Evolutionary conservation across 2,329 filamentous ascomycete species (phyloP), one percentile per base, ranked within the genome.

Genomic region (Ophiosphaerella korrae): DNA sequence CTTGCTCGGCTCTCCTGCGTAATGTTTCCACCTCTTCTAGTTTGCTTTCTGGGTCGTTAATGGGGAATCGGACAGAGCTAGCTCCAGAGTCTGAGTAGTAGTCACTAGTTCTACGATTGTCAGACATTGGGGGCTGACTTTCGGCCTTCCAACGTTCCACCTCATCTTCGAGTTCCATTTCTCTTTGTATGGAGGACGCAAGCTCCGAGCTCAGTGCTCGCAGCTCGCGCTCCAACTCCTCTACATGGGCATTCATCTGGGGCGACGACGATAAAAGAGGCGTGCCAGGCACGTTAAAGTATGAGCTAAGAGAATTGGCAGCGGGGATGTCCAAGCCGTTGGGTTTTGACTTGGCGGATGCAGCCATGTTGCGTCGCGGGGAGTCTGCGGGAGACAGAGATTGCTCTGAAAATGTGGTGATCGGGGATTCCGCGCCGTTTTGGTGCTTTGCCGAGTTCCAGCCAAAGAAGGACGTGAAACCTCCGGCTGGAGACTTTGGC

Each of bases 61-160:
- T 78, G 1, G 88, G 87, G 66, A 87, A 88, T 66, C 91, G 89
- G 45, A 90, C 83, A 1, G 91, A 93, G 72, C 91, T 93, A 50
- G 90, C 88, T 29, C 94, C 94, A 5, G 92, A 96, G 73, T 99
- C 94, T 2, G 94, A 99, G 72, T 94, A 99, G 77, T 99, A 97
- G 75, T 99, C 94, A 75, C 94, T 97, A 8, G 90, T 95, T 53
- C 93, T 84, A 71, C 89, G 88, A 57, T 84, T 86, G 24, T 82
- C 69, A n/a, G 79, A 78, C 69, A 73, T 80, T 75, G 66, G 81
- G 68, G 74, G 85, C 81, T 73, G 80, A 57, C 82, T 81, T 67
- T 97, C 92, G n/a, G 85, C 78, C 71, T 97, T 92, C 62, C 96
- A 78, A 50, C 89, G 83, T 60, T 99, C 94, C 0, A 97, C 87